Conservation (phyloP, 495 filamentous ascomycete species). For the Cercophora samala region DNA sequence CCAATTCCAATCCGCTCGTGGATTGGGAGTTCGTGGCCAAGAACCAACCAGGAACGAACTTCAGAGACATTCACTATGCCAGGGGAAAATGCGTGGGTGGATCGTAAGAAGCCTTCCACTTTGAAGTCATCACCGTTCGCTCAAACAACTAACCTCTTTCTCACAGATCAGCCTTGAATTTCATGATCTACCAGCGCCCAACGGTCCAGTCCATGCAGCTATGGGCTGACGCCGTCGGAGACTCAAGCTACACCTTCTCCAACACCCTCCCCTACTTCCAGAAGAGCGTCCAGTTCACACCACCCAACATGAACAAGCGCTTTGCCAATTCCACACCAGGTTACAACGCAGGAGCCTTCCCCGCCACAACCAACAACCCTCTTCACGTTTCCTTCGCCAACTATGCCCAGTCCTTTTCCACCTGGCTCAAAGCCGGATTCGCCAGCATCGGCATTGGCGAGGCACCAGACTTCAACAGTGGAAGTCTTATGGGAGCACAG, state of each 20-base stretch:
- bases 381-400: constrained; percentile 20
- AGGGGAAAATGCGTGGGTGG: constrained; percentile 11
- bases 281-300: constrained; percentile 9
- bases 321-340: constrained; percentile 8
- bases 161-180: constrained; percentile 3
- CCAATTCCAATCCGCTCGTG: constrained; percentile 5
- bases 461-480: constrained; percentile 40
- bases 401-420: constrained; percentile 17
- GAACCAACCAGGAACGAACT: constrained; percentile 12
- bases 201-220: constrained; percentile 4
- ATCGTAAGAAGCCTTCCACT: constrained; percentile 1
- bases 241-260: constrained; percentile 8
- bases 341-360: constrained; percentile 16
- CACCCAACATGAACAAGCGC: constrained; percentile 6
- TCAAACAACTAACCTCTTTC: not conserved
- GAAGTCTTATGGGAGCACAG: constrained; percentile 40
- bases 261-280: constrained; percentile 5
- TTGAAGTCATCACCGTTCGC: not conserved
- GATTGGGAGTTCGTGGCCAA: constrained; percentile 10
- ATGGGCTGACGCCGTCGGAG: not conserved
- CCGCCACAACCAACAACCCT: constrained; percentile 11
- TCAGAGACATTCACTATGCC: constrained; percentile 7
- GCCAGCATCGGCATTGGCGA: constrained; percentile 39
- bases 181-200: constrained; percentile 9
- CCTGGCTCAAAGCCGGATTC: constrained; percentile 22